These are phyloP conservation scores for Dianthus caryophyllus DNA, from an alignment of 148 eudicot genomes.

Conservation along the genomic window DNA sequence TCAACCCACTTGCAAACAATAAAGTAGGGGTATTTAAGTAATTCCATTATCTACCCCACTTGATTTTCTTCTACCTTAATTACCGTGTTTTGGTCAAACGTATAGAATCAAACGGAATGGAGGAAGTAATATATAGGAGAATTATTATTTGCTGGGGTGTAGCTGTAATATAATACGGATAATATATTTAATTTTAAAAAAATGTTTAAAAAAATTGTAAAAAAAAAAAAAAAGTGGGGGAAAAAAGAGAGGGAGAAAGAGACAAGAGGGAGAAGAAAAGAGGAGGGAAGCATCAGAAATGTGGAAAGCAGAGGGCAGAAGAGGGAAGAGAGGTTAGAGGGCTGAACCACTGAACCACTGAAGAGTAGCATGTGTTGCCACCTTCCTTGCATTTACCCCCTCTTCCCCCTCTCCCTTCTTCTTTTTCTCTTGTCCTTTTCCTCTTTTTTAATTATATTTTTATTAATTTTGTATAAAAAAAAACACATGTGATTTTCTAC, in stretches of 20 bases:
- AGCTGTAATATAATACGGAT: too few relatives aligned
- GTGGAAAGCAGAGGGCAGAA: too few relatives aligned
- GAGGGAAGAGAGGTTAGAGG: not conserved
- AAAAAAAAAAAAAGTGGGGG: not conserved
- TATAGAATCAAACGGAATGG: too few relatives aligned
- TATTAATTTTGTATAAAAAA: too few relatives aligned
- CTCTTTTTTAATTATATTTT: not conserved
- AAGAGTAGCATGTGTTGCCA: constrained; percentile 18
- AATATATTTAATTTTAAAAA: not conserved
- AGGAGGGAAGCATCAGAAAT: constrained; percentile 16
- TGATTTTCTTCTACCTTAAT: too few relatives aligned
- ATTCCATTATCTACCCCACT: too few relatives aligned
- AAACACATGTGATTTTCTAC: too few relatives aligned
- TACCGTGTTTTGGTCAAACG: too few relatives aligned
- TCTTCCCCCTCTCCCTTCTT: not conserved
- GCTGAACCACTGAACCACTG: not conserved
- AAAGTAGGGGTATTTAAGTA: too few relatives aligned
- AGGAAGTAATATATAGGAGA: too few relatives aligned
- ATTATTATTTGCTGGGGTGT: too few relatives aligned
- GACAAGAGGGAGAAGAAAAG: constrained; percentile 10
- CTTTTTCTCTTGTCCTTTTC: not conserved
- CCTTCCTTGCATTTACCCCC: constrained; percentile 11
- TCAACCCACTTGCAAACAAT: too few relatives aligned
- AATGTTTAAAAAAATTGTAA: not conserved
- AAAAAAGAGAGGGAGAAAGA: constrained; percentile 5